Base-by-base conservation (phyloP, 371 early-diverging fungal genomes). In the Coemansia sp. region DNA sequence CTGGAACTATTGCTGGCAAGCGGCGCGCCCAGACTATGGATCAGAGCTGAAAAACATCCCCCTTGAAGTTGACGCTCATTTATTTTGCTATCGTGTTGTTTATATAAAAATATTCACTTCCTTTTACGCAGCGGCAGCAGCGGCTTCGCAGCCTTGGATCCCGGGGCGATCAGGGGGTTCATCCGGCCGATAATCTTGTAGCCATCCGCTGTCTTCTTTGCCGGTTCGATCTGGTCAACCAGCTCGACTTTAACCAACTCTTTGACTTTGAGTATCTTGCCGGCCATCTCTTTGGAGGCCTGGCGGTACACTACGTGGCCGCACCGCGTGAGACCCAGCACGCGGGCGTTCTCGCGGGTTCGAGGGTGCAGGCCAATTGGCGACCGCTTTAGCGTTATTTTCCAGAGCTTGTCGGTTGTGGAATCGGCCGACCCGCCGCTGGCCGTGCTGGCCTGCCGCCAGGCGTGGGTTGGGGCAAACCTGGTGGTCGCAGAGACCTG, bases 201-300 rank as follows among this genome's bases (percentile, higher is more conserved):
- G 31, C 79, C 79, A 16, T 61, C 55, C 1, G 63, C 39, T 1
- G 78, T 77, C 34, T 26, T 62, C 41, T 66, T 72, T 30, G 59
- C 11, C 16, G 64, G 63, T 43, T 57, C 61, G 3, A 59, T 65
- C 31, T 59, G 47, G n/a, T 68, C 85, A 35, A 89, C 87, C 45
- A 87, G 81, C 66, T 88, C 84, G 5, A 91, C 82, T 63, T 87
- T 80, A 48, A 92, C 86, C 35, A 91, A 69, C 71, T 92, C 92
- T 71, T 92, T 92, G 39, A 92, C 69, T 77, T 88, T 90, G 50
- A 92, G 78, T 65, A 92, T 87, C 67, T 83, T 81, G 64, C 92
- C 92, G 34, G 90, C 92, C 34, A 85, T 80, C 56, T 77, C 72
- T 45, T 66, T 71, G 20, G 57, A 51, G 5, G 80, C 63, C 6